Base-by-base conservation (phyloP, 345 rosid species). In the Brassica cretica region DNA sequence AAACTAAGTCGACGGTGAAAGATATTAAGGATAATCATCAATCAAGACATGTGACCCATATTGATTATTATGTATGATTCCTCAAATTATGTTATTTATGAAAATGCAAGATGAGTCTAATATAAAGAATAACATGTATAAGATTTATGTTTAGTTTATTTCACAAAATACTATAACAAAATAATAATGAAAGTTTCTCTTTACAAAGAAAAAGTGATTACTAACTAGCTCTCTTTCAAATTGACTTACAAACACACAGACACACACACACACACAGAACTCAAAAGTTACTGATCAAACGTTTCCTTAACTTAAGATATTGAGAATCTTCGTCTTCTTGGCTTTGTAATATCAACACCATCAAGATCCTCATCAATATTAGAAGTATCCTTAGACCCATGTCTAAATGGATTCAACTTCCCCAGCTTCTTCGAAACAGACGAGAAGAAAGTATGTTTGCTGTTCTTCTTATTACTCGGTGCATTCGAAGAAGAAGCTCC, bases 291-390 rank as follows among this genome's bases (percentile, higher is more conserved):
- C 7, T 70, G 80, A 77, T 72, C 55, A 66, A 65, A 77, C 72
- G 14, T 63, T 21, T 30, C 32, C 12, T 39, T 39, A 39, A 9
- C 32, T 58, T 77, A 95, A 11, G 99, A 92, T 41, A 95, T 76
- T 0, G 98, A 92, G 86, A 95, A 95, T 84, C 99, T 90, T 83
- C 99, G 87, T 73, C 93, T 88, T 78, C 98, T 91, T 0, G 98
- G 99, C 86, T 91, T 95, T 68, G 94, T 85, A 29, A 85, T 29
- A 68, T 91, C 96, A 18, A 84, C 85, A 66, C 71, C 86, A 65
- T 4, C 82, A 33, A 70, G 72, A 64, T 37, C 68, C 1, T 88
- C 95, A 64, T 88, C 97, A 0, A 95, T 71, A 27, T 92, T 78
- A 11, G 90, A 86, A 19, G 99, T 92, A 77, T 95, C 99, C 81